Evolutionary conservation across 2,329 filamentous ascomycete genomes (phyloP).

Genomic region (Fusarium sp.): DNA sequence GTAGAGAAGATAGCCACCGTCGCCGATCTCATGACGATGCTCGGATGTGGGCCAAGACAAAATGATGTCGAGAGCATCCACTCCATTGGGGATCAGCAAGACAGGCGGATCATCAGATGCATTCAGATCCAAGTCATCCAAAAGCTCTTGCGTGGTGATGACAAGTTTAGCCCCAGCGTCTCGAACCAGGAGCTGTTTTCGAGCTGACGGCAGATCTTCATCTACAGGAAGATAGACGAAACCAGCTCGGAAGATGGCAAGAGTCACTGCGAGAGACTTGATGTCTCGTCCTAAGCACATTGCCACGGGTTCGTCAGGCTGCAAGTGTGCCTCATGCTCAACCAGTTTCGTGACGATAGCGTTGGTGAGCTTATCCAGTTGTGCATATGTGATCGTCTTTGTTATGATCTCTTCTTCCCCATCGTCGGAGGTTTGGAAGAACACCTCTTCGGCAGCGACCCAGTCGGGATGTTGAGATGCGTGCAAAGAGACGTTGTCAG

Average conservation of each 20-base stretch:
- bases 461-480: slow-evolving; percentile 13
- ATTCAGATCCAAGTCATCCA: neutral
- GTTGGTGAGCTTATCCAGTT: slow-evolving; percentile 7
- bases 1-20: slow-evolving; percentile 31
- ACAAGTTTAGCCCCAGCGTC: slow-evolving; percentile 19
- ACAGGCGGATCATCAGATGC: rapidly evolving
- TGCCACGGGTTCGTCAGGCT: slow-evolving; percentile 12
- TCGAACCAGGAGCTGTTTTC: slow-evolving; percentile 24
- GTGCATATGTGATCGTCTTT: slow-evolving; percentile 10
- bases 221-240: slow-evolving; percentile 18
- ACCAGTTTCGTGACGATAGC: neutral
- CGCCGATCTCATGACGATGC: rapidly evolving
- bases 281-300: slow-evolving; percentile 20
- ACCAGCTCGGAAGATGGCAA: slow-evolving; percentile 25
- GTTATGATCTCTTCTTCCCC: neutral
- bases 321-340: neutral
- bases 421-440: neutral
- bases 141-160: slow-evolving; percentile 2
- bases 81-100: neutral
- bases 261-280: slow-evolving; percentile 14
- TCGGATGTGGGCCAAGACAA: neutral
- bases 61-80: rapidly evolving
- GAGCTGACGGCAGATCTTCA: slow-evolving; percentile 4
- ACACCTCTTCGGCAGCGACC: slow-evolving; percentile 21
- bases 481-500: neutral